Conservation (phyloP, 2,329 filamentous ascomycete genomes). For the Fusarium metavorans region DNA sequence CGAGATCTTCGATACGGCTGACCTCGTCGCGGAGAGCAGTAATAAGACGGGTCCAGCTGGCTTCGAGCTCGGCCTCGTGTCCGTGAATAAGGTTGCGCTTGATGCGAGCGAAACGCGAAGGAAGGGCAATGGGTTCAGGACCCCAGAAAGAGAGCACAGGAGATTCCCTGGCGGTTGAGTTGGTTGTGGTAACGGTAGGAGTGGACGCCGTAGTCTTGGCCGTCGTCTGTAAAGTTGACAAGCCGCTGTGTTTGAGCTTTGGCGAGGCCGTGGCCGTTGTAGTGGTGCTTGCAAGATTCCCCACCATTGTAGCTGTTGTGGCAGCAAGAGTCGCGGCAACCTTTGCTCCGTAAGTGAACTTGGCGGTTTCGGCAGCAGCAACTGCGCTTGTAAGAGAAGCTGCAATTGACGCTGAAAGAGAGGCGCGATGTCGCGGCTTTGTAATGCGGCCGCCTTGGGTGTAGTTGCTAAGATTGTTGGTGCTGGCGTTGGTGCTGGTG, state of each 20-base stretch:
- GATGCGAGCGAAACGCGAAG: slow-evolving; percentile 68
- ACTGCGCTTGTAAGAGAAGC: slow-evolving; percentile 33
- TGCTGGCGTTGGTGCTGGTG: slow-evolving; percentile 16
- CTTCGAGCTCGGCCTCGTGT: slow-evolving; percentile 65
- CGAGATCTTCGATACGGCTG: slow-evolving; percentile 62
- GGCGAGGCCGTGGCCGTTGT: slow-evolving; percentile 32
- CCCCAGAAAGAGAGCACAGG: slow-evolving; percentile 69
- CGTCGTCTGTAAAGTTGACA: slow-evolving; percentile 22
- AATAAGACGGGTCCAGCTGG: slow-evolving; percentile 68
- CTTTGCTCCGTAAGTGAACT: slow-evolving; percentile 36
- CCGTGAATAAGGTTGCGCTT: slow-evolving; percentile 67
- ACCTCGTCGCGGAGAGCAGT: slow-evolving; percentile 63
- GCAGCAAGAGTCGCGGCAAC: slow-evolving; percentile 32
- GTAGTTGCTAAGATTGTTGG: slow-evolving; percentile 24
- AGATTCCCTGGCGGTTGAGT: slow-evolving; percentile 55
- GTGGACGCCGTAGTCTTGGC: slow-evolving; percentile 17
- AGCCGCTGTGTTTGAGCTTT: slow-evolving; percentile 25
- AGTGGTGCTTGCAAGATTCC: slow-evolving; percentile 27
- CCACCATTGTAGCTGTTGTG: slow-evolving; percentile 23
- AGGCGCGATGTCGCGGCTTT: slow-evolving; percentile 40
- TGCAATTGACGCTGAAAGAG: slow-evolving; percentile 36
- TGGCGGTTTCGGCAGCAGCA: slow-evolving; percentile 38
- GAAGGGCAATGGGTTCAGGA: slow-evolving; percentile 67
- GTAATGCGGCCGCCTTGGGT: slow-evolving; percentile 44
- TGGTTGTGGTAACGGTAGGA: slow-evolving; percentile 21